Evolutionary conservation across 257 asterid genomes (phyloP), one percentile per base, ranked within the genome.

Genomic region (Lantana camara): DNA sequence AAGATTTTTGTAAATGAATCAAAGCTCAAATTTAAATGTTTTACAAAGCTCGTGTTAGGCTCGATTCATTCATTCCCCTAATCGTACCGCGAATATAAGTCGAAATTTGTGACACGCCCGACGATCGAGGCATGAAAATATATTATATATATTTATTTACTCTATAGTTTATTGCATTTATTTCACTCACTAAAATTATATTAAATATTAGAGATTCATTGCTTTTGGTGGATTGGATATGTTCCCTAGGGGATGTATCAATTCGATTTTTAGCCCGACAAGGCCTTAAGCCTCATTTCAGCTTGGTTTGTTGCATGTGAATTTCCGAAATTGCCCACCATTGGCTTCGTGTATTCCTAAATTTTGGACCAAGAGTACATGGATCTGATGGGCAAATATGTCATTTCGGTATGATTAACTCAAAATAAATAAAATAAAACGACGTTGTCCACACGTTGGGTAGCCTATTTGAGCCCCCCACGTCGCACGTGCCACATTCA

Each of bases 401-500:
- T 67, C 67, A 54, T 67, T 67, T 16, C 12, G 16, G 0, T 4
- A 34, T 12, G 10, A 4, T 17, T n/a, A 55, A 1, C 19, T 48
- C 50, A 14, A n/a, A 45, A 19, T 5, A 20, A 47, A 21, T 58
- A 17, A 69, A n/a, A 35, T 40, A 15, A n/a, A 30, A 53, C 50
- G 32, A 56, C 61, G 68, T 61, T 54, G 68, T 42, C 72, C 60
- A 57, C 72, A 53, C 68, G 64, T 70, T 32, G 34, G 50, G n/a
- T 41, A 11, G 30, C 49, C 68, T 54, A 52, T 64, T 54, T 35
- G 52, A 52, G 57, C 47, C 17, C n/a, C n/a, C 52, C 75, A 70
- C 62, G 68, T 66, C 67, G 67, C 77, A 75, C 80, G 68, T 66
- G 72, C 63, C 56, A 48, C 13, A n/a, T 32, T 40, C 27, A 52